A percentile compares a stretch with the other conserved stretches of the same genome.
These are phyloP conservation scores for Herpetomonas samuelpessoai DNA, from an alignment of 208 protist genomes.

Conservation along the genomic window DNA sequence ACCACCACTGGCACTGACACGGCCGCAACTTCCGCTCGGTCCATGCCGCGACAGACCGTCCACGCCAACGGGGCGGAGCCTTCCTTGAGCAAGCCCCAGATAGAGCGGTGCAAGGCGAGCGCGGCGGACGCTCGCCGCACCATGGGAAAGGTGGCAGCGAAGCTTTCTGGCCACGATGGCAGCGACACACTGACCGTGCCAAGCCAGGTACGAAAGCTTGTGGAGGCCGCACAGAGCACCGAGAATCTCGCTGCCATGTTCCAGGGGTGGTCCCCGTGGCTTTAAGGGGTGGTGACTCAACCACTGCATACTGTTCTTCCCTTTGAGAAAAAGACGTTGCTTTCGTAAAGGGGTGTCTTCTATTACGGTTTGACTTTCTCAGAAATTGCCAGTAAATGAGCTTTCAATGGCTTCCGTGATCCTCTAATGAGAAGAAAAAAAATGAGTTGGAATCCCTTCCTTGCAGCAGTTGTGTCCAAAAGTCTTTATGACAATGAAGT, in stretches of 20 bases:
- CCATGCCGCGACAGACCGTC: conserved; percentile 2
- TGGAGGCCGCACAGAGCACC: conserved; percentile 63
- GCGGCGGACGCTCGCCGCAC: conserved; percentile 72
- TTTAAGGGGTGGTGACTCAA: conserved; percentile 23
- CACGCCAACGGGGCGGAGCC: conserved; percentile 29
- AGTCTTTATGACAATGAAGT: too few relatives aligned
- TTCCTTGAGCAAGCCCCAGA: conserved; percentile 18
- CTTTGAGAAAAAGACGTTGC: too few relatives aligned
- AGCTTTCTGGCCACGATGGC: conserved; percentile 79
- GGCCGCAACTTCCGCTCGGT: background rate
- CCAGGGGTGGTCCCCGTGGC: conserved; percentile 82
- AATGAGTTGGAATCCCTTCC: too few relatives aligned
- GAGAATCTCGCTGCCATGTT: conserved; percentile 69
- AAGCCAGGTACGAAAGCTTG: conserved; percentile 66
- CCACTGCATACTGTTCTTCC: too few relatives aligned
- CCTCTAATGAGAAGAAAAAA: too few relatives aligned
- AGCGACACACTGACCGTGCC: conserved; percentile 59
- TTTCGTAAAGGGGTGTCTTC: too few relatives aligned
- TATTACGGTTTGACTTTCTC: too few relatives aligned
- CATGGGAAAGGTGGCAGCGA: conserved; percentile 76
- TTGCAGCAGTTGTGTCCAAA: too few relatives aligned
- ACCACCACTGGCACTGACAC: too few relatives aligned
- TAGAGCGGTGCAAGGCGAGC: conserved; percentile 20
- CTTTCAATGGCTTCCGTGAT: too few relatives aligned
- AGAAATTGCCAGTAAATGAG: too few relatives aligned